These are phyloP conservation scores for Leishmania arabica DNA, from an alignment of 208 protist species.

Conservation along the genomic window DNA sequence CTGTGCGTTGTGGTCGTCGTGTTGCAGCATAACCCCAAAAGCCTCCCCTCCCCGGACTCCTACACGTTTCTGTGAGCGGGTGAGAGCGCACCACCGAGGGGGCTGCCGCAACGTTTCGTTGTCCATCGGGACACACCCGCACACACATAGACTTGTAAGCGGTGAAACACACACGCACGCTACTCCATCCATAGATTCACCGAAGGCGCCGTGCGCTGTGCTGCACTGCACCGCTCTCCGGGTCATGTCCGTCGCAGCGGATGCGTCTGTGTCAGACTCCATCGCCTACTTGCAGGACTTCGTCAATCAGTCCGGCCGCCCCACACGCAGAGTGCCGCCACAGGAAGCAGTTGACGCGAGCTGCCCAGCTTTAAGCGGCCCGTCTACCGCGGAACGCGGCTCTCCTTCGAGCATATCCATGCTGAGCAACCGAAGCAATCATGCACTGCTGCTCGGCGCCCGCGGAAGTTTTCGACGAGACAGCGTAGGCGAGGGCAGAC, in stretches of 20 bases:
- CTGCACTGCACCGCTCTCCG: background rate
- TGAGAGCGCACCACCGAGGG: background rate
- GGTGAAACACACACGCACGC: background rate
- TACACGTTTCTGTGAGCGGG: background rate
- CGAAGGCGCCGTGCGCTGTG: background rate
- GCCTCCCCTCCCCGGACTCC: background rate
- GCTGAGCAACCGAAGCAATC: conserved; percentile 3
- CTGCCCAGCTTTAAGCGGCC: background rate
- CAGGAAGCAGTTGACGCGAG: background rate
- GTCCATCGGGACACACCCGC: background rate
- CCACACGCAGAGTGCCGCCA: conserved; percentile 1
- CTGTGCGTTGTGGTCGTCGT: background rate
- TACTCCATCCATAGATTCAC: background rate
- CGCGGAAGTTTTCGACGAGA: background rate
- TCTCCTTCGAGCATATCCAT: background rate
- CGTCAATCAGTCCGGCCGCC: conserved; percentile 7
- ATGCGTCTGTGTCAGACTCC: conserved; percentile 32
- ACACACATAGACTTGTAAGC: background rate
- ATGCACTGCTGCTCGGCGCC: background rate
- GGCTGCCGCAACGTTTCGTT: background rate
- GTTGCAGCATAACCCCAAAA: background rate
- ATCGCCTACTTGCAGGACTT: conserved; percentile 35
- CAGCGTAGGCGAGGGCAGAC: background rate
- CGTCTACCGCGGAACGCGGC: background rate
- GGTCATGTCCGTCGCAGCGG: conserved; percentile 11